Conservation (phyloP, 2,329 filamentous ascomycete genomes). For the Calonectria leucothoes region DNA sequence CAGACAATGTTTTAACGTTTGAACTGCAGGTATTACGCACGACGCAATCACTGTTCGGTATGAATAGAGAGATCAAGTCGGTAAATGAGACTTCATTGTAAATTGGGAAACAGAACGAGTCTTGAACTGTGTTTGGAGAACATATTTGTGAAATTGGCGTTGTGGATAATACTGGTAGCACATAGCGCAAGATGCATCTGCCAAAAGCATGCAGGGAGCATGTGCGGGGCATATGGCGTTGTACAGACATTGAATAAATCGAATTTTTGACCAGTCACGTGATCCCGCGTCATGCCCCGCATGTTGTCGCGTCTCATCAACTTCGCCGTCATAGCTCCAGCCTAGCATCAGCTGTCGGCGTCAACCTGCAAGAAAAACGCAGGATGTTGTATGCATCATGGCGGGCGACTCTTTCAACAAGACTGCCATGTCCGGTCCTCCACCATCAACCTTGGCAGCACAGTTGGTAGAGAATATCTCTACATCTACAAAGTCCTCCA, state of each 20-base stretch:
- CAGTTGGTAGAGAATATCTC: slow-evolving; percentile 87
- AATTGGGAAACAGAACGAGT: not conserved
- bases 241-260: not conserved
- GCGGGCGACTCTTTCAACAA: slow-evolving; percentile 36
- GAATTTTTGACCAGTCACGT: slow-evolving; percentile 26
- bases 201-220: not conserved
- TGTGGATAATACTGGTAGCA: slow-evolving; percentile 7
- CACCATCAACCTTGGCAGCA: slow-evolving; percentile 86
- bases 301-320: slow-evolving; percentile 29
- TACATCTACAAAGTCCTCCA: slow-evolving; percentile 69
- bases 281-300: slow-evolving; percentile 35
- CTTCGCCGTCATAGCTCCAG: not conserved
- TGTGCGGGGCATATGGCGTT: not conserved
- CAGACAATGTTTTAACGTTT: slow-evolving; percentile 22
- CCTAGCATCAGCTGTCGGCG: not conserved
- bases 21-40: slow-evolving; percentile 47
- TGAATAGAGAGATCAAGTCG: slow-evolving; percentile 33
- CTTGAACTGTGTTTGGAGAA: not conserved
- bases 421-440: slow-evolving; percentile 46
- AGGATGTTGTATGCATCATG: slow-evolving; percentile 46
- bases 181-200: not conserved
- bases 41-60: slow-evolving; percentile 51
- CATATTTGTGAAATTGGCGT: slow-evolving; percentile 2
- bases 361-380: slow-evolving; percentile 6
- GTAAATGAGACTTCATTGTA: not conserved